These are phyloP conservation scores for Hibiscus mutabilis DNA, from an alignment of 345 rosid genomes.

Conservation along the genomic window DNA sequence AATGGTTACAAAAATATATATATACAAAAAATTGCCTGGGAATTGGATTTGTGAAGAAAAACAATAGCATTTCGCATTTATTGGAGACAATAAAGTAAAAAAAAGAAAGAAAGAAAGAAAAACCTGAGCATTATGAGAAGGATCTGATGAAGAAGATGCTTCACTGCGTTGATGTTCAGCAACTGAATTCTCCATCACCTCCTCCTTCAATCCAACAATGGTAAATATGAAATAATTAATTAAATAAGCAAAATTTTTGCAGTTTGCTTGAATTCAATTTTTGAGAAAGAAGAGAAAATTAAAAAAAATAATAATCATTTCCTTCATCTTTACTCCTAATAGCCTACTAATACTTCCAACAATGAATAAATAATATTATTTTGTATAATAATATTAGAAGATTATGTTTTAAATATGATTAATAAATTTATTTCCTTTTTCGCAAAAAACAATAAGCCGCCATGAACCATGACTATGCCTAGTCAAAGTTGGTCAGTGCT, in stretches of 20 bases:
- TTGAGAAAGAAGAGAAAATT: background rate
- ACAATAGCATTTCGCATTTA: background rate
- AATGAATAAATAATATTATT: background rate
- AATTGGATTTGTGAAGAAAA: background rate
- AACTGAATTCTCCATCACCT: conserved; percentile 10
- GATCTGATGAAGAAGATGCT: conserved; percentile 5
- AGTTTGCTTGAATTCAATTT: no score
- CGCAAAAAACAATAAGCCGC: no score
- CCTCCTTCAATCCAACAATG: background rate
- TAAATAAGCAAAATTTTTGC: background rate
- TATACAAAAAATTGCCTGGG: background rate
- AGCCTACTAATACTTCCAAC: background rate
- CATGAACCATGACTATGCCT: no score
- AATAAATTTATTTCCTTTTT: background rate
- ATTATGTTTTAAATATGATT: background rate
- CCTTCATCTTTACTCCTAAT: background rate
- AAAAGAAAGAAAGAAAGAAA: no score
- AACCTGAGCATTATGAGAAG: conserved; percentile 1
- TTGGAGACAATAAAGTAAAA: background rate
- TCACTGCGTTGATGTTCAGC: conserved; percentile 8
- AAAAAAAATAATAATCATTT: background rate
- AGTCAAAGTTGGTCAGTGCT: no score
- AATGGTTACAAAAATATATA: background rate
- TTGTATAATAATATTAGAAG: no score
- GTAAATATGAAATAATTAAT: background rate